A percentile compares a stretch with the other conserved stretches of the same genome.
Evolutionary conservation across 2,329 filamentous ascomycete genomes (phyloP).

Genomic region (Zymoseptoria crescenta): DNA sequence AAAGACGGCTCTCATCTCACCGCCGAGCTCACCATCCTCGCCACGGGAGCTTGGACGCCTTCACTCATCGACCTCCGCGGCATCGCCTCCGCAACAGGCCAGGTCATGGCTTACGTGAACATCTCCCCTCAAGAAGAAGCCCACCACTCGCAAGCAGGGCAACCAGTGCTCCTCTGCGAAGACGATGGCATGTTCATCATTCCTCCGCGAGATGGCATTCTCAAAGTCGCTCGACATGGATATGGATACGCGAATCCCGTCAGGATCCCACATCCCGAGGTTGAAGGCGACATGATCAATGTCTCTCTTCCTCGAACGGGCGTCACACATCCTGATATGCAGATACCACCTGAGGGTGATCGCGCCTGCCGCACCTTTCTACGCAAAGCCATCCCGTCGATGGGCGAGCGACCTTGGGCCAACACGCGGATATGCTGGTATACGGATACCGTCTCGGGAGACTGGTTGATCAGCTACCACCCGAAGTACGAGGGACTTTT

Average conservation of each 20-base stretch:
- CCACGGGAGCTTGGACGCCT: slow-evolving; percentile 81
- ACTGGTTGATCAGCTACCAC: slow-evolving; percentile 49
- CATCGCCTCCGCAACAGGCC: slow-evolving; percentile 71
- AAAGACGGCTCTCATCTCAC: slow-evolving; percentile 42
- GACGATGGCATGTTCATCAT: slow-evolving; percentile 67
- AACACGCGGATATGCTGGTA: slow-evolving; percentile 49
- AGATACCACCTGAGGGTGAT: slow-evolving; percentile 54
- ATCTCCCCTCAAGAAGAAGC: slow-evolving; percentile 65
- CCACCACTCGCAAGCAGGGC: slow-evolving; percentile 44
- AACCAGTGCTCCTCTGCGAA: slow-evolving; percentile 68
- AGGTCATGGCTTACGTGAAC: slow-evolving; percentile 69
- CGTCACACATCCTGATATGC: slow-evolving; percentile 31
- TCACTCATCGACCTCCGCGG: slow-evolving; percentile 70
- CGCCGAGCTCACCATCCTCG: slow-evolving; percentile 69
- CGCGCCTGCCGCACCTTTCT: slow-evolving; percentile 54
- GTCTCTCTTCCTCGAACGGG: slow-evolving; percentile 45
- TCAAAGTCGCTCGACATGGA: slow-evolving; percentile 45
- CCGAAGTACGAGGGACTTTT: slow-evolving; percentile 46
- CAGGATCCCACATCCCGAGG: slow-evolving; percentile 41
- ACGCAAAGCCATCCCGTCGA: slow-evolving; percentile 41
- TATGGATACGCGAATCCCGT: slow-evolving; percentile 44
- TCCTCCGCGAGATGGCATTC: slow-evolving; percentile 46
- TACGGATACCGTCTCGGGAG: slow-evolving; percentile 48
- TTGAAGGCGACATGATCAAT: slow-evolving; percentile 31
- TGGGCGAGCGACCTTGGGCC: slow-evolving; percentile 37